phyloP scores from a whole-genome alignment of 1,284 basidiomycete species.

The Puccinia horiana region DNA sequence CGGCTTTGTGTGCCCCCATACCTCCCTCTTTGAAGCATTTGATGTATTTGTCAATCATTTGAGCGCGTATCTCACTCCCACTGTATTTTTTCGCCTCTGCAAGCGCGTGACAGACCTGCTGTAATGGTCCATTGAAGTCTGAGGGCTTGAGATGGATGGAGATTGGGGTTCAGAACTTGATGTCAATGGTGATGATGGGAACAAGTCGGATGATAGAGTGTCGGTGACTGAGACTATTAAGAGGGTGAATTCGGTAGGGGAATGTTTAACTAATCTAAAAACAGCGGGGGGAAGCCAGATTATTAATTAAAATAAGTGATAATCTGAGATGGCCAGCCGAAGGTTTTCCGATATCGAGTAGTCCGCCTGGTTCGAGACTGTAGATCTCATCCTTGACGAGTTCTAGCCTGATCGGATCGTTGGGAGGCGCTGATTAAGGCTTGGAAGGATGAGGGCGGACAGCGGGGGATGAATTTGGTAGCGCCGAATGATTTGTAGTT shows the following conservation, averaged over 20 bases:
- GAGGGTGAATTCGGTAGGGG: conserved; percentile 65
- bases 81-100: conserved; percentile 63
- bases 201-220: conserved; percentile 58
- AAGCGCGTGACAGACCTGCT: conserved; percentile 66
- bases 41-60: conserved; percentile 76
- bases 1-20: conserved; percentile 74
- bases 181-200: conserved; percentile 63
- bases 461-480: conserved; percentile 76
- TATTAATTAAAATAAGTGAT: conserved; percentile 65
- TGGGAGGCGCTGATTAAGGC: conserved; percentile 67
- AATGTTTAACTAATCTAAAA: conserved; percentile 69
- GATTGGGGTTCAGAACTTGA: conserved; percentile 61
- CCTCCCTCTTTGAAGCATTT: conserved; percentile 74
- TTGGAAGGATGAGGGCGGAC: conserved; percentile 67
- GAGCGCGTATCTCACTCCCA: conserved; percentile 65
- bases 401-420: conserved; percentile 65
- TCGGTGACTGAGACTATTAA: conserved; percentile 68
- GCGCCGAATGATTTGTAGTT: conserved; percentile 69
- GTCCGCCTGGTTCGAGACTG: conserved; percentile 66
- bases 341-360: conserved; percentile 75
- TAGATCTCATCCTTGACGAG: conserved; percentile 69
- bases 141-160: conserved; percentile 72
- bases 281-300: background rate
- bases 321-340: conserved; percentile 68
- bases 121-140: conserved; percentile 61